These are phyloP conservation scores for Ensete glaucum DNA, from an alignment of 176 grass and related monocot species.

Conservation along the genomic window DNA sequence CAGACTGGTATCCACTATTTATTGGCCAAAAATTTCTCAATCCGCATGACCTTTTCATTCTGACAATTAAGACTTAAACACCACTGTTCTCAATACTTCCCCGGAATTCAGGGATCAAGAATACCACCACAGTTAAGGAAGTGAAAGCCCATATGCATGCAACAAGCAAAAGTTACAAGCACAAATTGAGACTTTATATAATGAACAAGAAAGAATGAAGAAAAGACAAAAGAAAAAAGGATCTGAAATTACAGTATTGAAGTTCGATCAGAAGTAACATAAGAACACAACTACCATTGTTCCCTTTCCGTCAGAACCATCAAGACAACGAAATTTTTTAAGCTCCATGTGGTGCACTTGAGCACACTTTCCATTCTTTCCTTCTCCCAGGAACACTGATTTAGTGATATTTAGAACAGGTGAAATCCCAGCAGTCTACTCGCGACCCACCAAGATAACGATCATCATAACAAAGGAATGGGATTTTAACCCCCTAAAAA, in stretches of 20 bases:
- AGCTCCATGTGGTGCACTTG: not conserved
- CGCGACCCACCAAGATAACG: not conserved
- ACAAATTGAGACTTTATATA: no score
- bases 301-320: not conserved
- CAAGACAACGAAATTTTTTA: not conserved
- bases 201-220: not conserved
- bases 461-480: not conserved
- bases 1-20: no score
- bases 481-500: not conserved
- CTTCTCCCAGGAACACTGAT: not conserved
- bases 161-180: no score
- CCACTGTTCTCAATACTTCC: no score
- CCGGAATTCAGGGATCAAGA: no score
- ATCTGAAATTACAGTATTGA: not conserved
- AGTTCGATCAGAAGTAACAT: not conserved
- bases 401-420: not conserved
- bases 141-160: no score
- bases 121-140: no score
- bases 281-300: not conserved
- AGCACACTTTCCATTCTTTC: not conserved
- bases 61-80: no score
- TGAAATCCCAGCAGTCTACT: no score
- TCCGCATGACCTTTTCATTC: no score
- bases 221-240: not conserved
- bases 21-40: no score